Conservation (phyloP, 2,329 filamentous ascomycete genomes). For the Ceratocystiopsis sp. region DNA sequence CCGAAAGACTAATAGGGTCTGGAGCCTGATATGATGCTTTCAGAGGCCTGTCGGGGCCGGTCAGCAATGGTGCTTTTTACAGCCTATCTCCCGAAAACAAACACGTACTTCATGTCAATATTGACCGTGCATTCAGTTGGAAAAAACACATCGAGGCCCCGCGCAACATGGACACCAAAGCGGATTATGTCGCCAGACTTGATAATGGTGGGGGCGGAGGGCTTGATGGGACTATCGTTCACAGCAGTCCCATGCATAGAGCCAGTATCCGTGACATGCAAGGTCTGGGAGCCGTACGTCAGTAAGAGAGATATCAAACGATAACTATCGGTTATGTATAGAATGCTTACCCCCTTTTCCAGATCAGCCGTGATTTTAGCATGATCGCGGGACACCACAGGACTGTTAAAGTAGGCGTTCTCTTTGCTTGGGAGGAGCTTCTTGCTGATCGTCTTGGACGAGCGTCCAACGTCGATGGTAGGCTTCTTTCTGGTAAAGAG, state of each 20-base stretch:
- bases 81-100: too few species aligned
- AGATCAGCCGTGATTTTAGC: slow-evolving; percentile 33
- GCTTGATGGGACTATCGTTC: slow-evolving; percentile 17
- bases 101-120: slow-evolving; percentile 1
- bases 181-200: slow-evolving; percentile 19
- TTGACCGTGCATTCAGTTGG: slow-evolving; percentile 14
- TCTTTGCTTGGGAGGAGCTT: slow-evolving; percentile 19
- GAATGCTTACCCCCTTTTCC: slow-evolving; percentile 22
- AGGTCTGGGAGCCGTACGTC: slow-evolving; percentile 16
- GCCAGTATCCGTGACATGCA: slow-evolving; percentile 27
- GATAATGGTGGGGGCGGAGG: slow-evolving; percentile 10
- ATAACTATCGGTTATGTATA: too few species aligned
- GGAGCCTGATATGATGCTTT: too few species aligned
- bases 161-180: slow-evolving; percentile 24
- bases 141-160: slow-evolving; percentile 16
- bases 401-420: slow-evolving; percentile 54
- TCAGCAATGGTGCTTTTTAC: too few species aligned
- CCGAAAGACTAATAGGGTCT: too few species aligned
- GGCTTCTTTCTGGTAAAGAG: slow-evolving; percentile 12
- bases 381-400: slow-evolving; percentile 55
- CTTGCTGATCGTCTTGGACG: slow-evolving; percentile 27
- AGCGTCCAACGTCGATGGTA: slow-evolving; percentile 22
- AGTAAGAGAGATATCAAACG: slow-evolving; percentile 1
- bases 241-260: slow-evolving; percentile 38
- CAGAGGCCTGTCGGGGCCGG: too few species aligned